Conservation (phyloP, 495 filamentous ascomycete species). For the Ramalina intermedia region DNA sequence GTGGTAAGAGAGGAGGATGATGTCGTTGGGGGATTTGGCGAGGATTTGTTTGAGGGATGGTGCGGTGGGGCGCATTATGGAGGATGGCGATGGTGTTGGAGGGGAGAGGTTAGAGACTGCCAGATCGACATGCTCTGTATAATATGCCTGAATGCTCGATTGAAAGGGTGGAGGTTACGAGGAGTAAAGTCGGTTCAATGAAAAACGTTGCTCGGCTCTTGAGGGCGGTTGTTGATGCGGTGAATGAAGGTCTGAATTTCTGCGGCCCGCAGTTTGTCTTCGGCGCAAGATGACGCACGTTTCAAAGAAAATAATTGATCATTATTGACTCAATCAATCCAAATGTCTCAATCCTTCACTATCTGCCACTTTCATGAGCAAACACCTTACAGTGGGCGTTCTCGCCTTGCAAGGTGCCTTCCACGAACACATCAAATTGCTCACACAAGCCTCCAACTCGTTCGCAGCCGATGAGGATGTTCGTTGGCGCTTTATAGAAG, state of each 20-base stretch:
- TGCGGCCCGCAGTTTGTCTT: not conserved
- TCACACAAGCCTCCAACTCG: slow-evolving; percentile 46
- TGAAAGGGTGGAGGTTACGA: not conserved
- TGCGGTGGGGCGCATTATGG: slow-evolving; percentile 21
- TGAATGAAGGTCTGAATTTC: not conserved
- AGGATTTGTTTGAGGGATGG: slow-evolving; percentile 64
- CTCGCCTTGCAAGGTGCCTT: slow-evolving; percentile 93
- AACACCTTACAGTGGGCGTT: slow-evolving; percentile 56
- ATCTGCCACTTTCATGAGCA: slow-evolving; percentile 3
- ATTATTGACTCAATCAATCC: no score
- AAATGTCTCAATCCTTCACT: no score
- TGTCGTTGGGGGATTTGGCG: slow-evolving; percentile 62
- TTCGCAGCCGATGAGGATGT: slow-evolving; percentile 19
- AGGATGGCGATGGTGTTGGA: not conserved
- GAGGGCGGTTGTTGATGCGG: slow-evolving; percentile 2
- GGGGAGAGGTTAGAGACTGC: not conserved
- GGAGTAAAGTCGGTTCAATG: not conserved
- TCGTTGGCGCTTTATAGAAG: slow-evolving; percentile 55
- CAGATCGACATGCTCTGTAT: not conserved
- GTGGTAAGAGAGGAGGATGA: slow-evolving; percentile 77
- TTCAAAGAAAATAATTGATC: no score
- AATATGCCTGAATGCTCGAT: not conserved
- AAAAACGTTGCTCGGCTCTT: slow-evolving; percentile 2
- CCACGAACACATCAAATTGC: slow-evolving; percentile 66
- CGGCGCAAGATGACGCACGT: not conserved